These are phyloP conservation scores for Alternaria gansuensis DNA, from an alignment of 2,329 filamentous ascomycete species.

Conservation along the genomic window DNA sequence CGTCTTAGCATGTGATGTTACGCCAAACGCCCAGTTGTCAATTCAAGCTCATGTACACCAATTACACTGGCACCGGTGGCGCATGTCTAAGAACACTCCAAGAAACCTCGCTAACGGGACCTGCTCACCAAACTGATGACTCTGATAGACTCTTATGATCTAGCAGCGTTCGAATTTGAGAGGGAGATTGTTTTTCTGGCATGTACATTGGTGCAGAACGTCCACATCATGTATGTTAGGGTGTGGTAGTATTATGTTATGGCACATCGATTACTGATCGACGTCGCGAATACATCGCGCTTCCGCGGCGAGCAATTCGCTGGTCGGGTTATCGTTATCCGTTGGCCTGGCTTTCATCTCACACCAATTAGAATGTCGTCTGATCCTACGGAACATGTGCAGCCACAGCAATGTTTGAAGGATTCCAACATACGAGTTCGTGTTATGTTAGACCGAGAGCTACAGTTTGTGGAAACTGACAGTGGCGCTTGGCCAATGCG, in stretches of 20 bases:
- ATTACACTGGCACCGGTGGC: neutral
- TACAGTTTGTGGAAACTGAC: neutral
- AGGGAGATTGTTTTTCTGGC: neutral
- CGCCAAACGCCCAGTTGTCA: neutral
- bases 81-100: neutral
- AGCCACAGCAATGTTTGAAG: neutral
- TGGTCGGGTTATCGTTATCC: neutral
- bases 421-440: neutral
- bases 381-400: neutral
- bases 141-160: neutral
- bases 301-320: constrained; percentile 1
- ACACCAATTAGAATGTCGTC: neutral
- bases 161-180: neutral
- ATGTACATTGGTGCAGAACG: neutral
- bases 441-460: neutral
- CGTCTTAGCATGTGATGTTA: constrained; percentile 10
- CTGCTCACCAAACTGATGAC: neutral
- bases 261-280: neutral
- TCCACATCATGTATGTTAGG: neutral
- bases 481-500: neutral
- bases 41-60: constrained; percentile 3
- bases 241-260: neutral
- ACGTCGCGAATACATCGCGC: neutral
- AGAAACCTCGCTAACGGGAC: neutral
- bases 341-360: neutral